These are phyloP conservation scores for Xenosphaeropsis pyriputrescens DNA, from an alignment of 2,329 filamentous ascomycete species.

Conservation along the genomic window DNA sequence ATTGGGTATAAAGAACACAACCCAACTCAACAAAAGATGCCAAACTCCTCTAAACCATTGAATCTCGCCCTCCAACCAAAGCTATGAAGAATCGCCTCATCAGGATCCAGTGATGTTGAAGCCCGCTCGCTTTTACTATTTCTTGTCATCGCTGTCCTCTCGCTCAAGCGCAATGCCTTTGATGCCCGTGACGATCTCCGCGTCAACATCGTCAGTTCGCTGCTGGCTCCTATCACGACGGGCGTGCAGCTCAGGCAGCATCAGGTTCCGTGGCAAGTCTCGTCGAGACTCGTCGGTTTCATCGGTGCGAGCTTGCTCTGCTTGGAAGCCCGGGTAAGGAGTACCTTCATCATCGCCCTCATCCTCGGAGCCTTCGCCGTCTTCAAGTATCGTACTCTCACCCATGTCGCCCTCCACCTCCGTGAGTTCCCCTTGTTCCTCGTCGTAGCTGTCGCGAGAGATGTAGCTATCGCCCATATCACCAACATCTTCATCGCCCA, in stretches of 20 bases:
- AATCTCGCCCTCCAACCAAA: too few species aligned
- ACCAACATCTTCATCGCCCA: constrained; percentile 32
- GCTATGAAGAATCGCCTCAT: too few species aligned
- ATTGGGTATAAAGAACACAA: background rate
- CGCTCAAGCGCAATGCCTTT: constrained; percentile 20
- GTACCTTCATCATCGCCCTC: constrained; percentile 3
- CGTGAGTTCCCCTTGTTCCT: constrained; percentile 28
- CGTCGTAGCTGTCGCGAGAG: constrained; percentile 32
- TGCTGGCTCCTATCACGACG: constrained; percentile 3
- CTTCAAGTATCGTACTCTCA: constrained; percentile 1
- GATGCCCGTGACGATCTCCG: constrained; percentile 45
- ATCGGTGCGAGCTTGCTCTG: background rate
- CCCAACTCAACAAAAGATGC: background rate
- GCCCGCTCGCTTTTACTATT: too few species aligned
- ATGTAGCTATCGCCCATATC: constrained; percentile 41
- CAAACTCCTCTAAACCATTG: background rate
- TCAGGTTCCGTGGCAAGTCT: constrained; percentile 1
- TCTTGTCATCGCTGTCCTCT: background rate
- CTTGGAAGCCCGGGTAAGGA: constrained; percentile 6
- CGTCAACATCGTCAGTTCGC: constrained; percentile 27
- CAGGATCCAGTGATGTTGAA: too few species aligned
- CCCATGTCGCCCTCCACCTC: constrained; percentile 20
- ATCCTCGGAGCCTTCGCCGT: constrained; percentile 5
- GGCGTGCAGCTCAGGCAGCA: constrained; percentile 7
- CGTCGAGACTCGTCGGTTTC: background rate